Conservation (phyloP, 805 yeast species). For the Gaillardinia entomophila region DNA sequence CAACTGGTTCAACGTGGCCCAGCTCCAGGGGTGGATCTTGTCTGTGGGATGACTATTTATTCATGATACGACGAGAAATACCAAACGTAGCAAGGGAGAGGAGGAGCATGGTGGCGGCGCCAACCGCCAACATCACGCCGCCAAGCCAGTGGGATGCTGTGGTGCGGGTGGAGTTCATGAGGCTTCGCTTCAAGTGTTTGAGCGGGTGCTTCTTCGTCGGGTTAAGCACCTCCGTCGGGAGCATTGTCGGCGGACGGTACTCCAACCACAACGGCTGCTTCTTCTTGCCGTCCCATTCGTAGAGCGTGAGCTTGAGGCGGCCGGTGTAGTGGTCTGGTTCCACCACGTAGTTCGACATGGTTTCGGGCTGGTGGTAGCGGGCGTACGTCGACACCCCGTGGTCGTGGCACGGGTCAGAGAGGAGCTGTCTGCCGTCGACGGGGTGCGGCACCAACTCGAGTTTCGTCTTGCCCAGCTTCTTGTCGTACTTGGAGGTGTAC, state of each 20-base stretch:
- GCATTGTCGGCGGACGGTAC: slow-evolving; percentile 14
- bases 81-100: too few species aligned
- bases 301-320: slow-evolving; percentile 9
- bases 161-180: too few species aligned
- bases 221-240: slow-evolving; percentile 12
- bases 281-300: slow-evolving; percentile 10
- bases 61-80: too few species aligned
- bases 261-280: slow-evolving; percentile 16
- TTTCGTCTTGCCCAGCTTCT: slow-evolving; percentile 4
- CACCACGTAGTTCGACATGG: slow-evolving; percentile 7
- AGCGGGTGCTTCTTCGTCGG: too few species aligned
- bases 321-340: slow-evolving; percentile 12
- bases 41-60: background rate
- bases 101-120: too few species aligned
- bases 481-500: slow-evolving; percentile 2
- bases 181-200: too few species aligned
- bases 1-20: background rate
- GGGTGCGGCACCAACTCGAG: slow-evolving; percentile 8
- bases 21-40: background rate
- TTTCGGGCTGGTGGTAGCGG: slow-evolving; percentile 11
- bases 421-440: slow-evolving; percentile 15
- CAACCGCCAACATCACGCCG: too few species aligned
- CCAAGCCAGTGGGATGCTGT: too few species aligned
- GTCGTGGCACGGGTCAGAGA: slow-evolving; percentile 14
- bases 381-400: slow-evolving; percentile 9